phyloP scores from a whole-genome alignment of 163 green algal genomes.

The Chlorella variabilis region DNA sequence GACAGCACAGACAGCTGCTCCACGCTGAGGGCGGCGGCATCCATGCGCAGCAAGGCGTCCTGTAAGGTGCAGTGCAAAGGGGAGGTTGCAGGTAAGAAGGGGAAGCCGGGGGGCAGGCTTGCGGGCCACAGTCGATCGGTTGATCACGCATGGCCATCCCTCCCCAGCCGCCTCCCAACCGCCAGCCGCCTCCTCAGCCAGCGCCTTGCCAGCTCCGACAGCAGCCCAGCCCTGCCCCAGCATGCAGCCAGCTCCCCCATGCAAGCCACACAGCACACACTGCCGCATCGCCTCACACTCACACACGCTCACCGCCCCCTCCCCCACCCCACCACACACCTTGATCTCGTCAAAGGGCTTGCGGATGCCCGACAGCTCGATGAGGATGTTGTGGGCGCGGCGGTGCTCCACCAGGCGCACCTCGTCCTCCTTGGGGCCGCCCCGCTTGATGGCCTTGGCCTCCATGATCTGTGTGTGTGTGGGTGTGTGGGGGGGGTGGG shows the following conservation, averaged over 20 bases:
- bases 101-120: too few species aligned
- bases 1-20: slow-evolving; percentile 77
- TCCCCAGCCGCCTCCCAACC: too few species aligned
- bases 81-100: not conserved
- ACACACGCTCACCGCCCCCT: too few species aligned
- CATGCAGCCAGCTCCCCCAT: too few species aligned
- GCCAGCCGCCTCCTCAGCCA: too few species aligned
- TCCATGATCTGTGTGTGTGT: slow-evolving; percentile 57
- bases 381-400: slow-evolving; percentile 86
- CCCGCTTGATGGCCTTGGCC: slow-evolving; percentile 57
- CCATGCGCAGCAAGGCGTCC: slow-evolving; percentile 69
- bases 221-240: not conserved
- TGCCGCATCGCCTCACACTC: too few species aligned
- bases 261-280: not conserved
- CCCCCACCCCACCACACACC: slow-evolving; percentile 16
- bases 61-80: slow-evolving; percentile 6
- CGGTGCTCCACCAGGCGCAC: slow-evolving; percentile 75
- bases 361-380: slow-evolving; percentile 80
- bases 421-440: slow-evolving; percentile 40
- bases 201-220: not conserved
- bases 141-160: not conserved
- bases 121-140: too few species aligned
- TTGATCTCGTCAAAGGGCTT: slow-evolving; percentile 75
- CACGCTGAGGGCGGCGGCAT: slow-evolving; percentile 62
- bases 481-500: not conserved